These are phyloP conservation scores for Oryza meridionalis DNA, from an alignment of 176 grass and related monocot genomes.

Conservation along the genomic window DNA sequence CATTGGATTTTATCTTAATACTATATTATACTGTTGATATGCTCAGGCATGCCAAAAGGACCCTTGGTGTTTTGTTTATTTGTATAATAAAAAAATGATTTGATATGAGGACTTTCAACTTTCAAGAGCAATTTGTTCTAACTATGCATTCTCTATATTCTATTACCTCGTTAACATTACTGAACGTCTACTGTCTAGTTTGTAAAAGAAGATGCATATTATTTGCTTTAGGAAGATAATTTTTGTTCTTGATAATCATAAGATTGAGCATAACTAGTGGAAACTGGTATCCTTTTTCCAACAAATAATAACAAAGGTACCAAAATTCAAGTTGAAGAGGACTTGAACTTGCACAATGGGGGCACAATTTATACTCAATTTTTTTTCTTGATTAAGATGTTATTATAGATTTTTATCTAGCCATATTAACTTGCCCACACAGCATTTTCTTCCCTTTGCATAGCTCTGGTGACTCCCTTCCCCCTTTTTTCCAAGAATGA, in stretches of 20 bases:
- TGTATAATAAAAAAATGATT: neutral
- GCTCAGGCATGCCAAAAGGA: neutral
- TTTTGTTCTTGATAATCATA: neutral
- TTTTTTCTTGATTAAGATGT: neutral
- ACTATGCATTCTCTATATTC: neutral
- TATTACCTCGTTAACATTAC: neutral
- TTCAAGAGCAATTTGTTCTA: neutral
- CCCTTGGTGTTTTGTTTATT: neutral
- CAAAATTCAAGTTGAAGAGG: neutral
- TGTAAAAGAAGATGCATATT: neutral
- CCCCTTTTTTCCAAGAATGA: too few species aligned
- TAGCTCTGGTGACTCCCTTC: too few species aligned
- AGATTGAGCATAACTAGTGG: too few species aligned
- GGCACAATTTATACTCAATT: neutral
- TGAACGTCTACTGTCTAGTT: neutral
- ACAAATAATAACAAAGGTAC: neutral
- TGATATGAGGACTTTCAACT: neutral
- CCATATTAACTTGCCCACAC: neutral
- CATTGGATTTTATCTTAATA: neutral
- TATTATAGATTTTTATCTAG: neutral
- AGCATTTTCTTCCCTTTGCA: too few species aligned
- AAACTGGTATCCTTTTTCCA: neutral
- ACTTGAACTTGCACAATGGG: neutral
- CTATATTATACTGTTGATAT: neutral
- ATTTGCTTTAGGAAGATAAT: neutral